phyloP scores from a whole-genome alignment of 139 green algal species.

The Spirogloea muscicola region DNA sequence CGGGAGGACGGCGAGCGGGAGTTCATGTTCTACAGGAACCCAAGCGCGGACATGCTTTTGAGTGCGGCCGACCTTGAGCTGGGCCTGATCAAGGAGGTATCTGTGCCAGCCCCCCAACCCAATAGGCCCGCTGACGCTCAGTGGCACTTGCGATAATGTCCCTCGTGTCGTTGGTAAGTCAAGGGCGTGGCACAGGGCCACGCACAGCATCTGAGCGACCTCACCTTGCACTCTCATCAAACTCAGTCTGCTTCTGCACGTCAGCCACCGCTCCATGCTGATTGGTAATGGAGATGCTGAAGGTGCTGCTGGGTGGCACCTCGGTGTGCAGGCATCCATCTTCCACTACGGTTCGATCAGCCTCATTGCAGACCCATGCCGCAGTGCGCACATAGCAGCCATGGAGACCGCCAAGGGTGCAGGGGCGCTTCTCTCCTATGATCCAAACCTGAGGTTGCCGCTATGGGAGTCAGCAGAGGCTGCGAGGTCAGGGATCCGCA shows the following conservation, averaged over 20 bases:
- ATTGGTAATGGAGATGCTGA: too few species aligned
- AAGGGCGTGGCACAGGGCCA: too few species aligned
- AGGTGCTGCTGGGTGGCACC: too few species aligned
- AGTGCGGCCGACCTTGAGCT: constrained; percentile 28
- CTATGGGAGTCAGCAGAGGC: constrained; percentile 25
- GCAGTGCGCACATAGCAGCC: constrained; percentile 22
- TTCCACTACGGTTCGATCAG: constrained; percentile 45
- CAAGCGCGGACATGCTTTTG: constrained; percentile 44
- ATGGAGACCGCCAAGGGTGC: constrained; percentile 7
- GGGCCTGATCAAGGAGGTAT: constrained; percentile 22
- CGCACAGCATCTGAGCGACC: too few species aligned
- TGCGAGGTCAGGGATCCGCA: constrained; percentile 21
- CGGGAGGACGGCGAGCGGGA: constrained; percentile 33
- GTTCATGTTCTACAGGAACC: constrained; percentile 50
- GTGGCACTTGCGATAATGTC: too few species aligned
- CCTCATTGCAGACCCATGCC: constrained; percentile 43
- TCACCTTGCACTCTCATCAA: too few species aligned
- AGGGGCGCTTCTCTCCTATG: constrained; percentile 28
- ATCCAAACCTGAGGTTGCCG: constrained; percentile 43
- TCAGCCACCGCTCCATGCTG: too few species aligned
- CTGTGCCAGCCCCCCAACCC: too few species aligned
- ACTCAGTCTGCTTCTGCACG: too few species aligned
- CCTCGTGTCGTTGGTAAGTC: too few species aligned
- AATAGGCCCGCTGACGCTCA: too few species aligned
- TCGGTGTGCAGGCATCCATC: constrained; percentile 26